Percentiles rank a stretch among this genome's conserved stretches.
These are phyloP conservation scores for Mortierella sp. DNA, from an alignment of 371 early-diverging fungal genomes.

Conservation along the genomic window DNA sequence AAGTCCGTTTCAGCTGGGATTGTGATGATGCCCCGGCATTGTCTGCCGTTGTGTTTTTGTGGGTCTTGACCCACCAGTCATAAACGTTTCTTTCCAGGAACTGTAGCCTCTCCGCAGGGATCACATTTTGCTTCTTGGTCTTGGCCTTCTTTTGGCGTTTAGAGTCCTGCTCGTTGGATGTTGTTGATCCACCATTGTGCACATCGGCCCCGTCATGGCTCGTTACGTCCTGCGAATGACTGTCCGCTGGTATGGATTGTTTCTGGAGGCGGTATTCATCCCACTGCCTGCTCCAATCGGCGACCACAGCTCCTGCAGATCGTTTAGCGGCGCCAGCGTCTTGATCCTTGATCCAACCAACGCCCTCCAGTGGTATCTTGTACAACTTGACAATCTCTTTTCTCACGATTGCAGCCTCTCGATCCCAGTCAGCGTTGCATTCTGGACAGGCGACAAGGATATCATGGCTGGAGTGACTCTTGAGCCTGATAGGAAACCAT, in stretches of 20 bases:
- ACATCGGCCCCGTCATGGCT: background rate
- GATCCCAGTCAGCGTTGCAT: slow-evolving; percentile 47
- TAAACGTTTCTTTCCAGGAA: slow-evolving; percentile 24
- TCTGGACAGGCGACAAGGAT: slow-evolving; percentile 48
- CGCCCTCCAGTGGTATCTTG: slow-evolving; percentile 45
- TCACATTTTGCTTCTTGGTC: slow-evolving; percentile 18
- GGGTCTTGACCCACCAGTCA: slow-evolving; percentile 27
- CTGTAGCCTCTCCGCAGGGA: slow-evolving; percentile 29
- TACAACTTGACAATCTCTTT: slow-evolving; percentile 34
- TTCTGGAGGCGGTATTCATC: background rate
- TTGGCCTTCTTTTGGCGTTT: slow-evolving; percentile 17
- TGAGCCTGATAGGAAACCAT: slow-evolving; percentile 48
- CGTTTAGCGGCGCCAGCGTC: slow-evolving; percentile 43
- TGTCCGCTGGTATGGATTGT: background rate
- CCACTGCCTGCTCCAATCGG: slow-evolving; percentile 45
- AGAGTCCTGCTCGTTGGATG: background rate
- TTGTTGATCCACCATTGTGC: background rate
- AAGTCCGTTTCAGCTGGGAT: slow-evolving; percentile 14
- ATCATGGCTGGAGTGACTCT: slow-evolving; percentile 54
- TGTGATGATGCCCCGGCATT: background rate
- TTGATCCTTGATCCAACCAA: slow-evolving; percentile 49
- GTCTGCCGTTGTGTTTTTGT: background rate
- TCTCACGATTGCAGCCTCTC: slow-evolving; percentile 32
- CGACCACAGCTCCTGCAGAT: slow-evolving; percentile 44
- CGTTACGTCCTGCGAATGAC: no score